These are phyloP conservation scores for Citrullus amarus DNA, from an alignment of 306 rosid genomes.

Conservation along the genomic window DNA sequence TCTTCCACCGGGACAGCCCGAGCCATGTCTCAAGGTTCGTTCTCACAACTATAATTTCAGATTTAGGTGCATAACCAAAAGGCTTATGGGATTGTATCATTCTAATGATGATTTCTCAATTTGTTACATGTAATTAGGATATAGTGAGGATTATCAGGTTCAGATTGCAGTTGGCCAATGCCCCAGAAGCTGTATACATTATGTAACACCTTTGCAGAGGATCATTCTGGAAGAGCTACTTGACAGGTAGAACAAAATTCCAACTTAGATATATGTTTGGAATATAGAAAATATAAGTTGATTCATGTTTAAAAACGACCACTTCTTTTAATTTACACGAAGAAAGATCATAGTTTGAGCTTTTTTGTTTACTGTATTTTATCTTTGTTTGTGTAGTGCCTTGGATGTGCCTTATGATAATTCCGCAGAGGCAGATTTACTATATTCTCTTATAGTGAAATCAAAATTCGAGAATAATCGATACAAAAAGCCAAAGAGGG, in stretches of 20 bases:
- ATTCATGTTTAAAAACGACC: background rate
- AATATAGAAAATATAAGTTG: background rate
- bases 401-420: constrained; percentile 44
- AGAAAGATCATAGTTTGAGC: background rate
- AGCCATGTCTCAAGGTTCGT: constrained; percentile 68
- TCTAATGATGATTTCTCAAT: background rate
- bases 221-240: constrained; percentile 74
- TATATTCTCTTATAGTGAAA: constrained; percentile 65
- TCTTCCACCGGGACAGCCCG: constrained; percentile 71
- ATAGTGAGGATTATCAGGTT: constrained; percentile 64
- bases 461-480: constrained; percentile 81
- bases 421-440: constrained; percentile 68
- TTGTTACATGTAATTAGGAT: constrained; percentile 27
- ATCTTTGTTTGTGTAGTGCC: constrained; percentile 29
- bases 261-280: background rate
- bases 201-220: constrained; percentile 83
- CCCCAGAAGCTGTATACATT: constrained; percentile 86
- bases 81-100: background rate
- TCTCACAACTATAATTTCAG: background rate
- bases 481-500: constrained; percentile 63
- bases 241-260: constrained; percentile 34
- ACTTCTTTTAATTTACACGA: background rate
- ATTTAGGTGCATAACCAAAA: background rate
- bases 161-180: constrained; percentile 85
- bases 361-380: background rate